phyloP scores from a whole-genome alignment of 1,139 yeast genomes.

The Candida sojae region DNA sequence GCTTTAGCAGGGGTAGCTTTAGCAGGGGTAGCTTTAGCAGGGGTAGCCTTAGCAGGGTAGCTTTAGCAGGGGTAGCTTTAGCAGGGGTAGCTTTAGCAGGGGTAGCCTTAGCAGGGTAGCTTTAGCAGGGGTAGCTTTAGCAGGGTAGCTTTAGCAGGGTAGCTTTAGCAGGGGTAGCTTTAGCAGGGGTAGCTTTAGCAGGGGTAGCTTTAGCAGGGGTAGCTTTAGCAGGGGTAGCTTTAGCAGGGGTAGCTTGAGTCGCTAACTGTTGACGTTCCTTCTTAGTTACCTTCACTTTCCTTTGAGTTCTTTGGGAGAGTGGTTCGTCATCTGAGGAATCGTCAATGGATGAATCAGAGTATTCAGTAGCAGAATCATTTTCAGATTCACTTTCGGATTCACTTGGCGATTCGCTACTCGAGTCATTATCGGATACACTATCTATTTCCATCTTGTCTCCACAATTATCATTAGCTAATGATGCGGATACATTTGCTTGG shows the following conservation, averaged over 20 bases:
- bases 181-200: too few relatives aligned
- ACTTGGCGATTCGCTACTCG: background rate
- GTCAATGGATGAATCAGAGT: background rate
- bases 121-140: too few relatives aligned
- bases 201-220: too few relatives aligned
- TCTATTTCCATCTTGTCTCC: background rate
- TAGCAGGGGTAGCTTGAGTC: too few relatives aligned
- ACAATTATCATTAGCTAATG: background rate
- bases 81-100: too few relatives aligned
- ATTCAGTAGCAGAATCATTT: background rate
- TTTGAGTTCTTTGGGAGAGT: background rate
- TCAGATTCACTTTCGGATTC: slow-evolving; percentile 3
- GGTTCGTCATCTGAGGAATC: background rate
- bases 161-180: too few relatives aligned
- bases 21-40: too few relatives aligned
- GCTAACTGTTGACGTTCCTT: background rate
- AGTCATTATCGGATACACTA: background rate
- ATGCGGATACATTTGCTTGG: background rate
- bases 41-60: too few relatives aligned
- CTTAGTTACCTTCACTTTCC: background rate
- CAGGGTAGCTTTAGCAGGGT: too few relatives aligned
- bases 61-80: too few relatives aligned
- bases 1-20: background rate
- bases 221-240: too few relatives aligned
- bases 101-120: too few relatives aligned